phyloP scores from a whole-genome alignment of 148 eudicot genomes.

The Arctostaphylos glauca region DNA sequence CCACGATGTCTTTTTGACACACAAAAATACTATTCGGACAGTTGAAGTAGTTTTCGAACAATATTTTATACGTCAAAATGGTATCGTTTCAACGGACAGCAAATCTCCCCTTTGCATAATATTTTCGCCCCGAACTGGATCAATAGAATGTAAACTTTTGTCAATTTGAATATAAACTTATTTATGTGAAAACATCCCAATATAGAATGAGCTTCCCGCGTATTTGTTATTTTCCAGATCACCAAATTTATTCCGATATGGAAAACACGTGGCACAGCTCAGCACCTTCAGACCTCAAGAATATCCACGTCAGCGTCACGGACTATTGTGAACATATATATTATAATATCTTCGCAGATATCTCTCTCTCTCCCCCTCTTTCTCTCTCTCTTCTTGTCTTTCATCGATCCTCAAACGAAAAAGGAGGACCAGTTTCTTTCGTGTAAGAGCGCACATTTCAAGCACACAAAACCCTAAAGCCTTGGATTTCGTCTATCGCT shows the following conservation, averaged over 20 bases:
- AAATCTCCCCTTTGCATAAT: too few species aligned
- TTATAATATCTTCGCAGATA: neutral
- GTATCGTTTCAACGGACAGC: too few species aligned
- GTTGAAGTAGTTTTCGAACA: too few species aligned
- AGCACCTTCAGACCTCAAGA: slow-evolving; percentile 1
- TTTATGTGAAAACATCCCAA: too few species aligned
- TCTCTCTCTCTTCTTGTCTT: neutral
- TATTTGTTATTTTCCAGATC: neutral
- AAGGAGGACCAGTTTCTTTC: neutral
- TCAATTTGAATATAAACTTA: too few species aligned
- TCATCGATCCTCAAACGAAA: neutral
- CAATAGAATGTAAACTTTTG: too few species aligned
- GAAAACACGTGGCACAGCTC: slow-evolving; percentile 1
- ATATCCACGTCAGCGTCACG: slow-evolving; percentile 33
- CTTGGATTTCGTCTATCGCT: neutral
- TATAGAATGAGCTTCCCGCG: too few species aligned
- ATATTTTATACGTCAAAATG: too few species aligned
- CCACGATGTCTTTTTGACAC: too few species aligned
- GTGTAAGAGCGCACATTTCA: neutral
- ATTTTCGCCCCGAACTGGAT: too few species aligned
- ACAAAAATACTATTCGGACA: too few species aligned
- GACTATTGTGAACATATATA: neutral
- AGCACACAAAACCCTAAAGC: slow-evolving; percentile 19
- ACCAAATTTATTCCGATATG: neutral
- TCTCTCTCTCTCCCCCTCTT: neutral